These are phyloP conservation scores for Raphidocelis subcapitata DNA, from an alignment of 139 green algal genomes.

Conservation along the genomic window DNA sequence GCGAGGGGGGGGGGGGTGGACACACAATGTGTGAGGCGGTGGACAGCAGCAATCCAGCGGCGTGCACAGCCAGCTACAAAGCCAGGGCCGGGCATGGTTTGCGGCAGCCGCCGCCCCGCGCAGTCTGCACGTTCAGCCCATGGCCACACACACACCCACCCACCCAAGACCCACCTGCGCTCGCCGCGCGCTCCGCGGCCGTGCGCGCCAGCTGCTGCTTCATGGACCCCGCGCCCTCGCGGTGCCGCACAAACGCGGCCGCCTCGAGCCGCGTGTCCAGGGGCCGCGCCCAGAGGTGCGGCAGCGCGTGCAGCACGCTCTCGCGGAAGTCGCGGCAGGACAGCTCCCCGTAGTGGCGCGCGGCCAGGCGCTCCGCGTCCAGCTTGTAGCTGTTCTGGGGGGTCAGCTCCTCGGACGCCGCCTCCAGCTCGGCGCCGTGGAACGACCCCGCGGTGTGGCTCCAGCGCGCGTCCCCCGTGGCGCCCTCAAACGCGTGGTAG, in stretches of 20 bases:
- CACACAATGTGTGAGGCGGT: not conserved
- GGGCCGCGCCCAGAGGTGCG: slow-evolving; percentile 69
- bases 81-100: too few relatives aligned
- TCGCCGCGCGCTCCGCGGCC: slow-evolving; percentile 8
- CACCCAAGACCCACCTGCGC: not conserved
- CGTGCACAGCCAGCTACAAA: too few relatives aligned
- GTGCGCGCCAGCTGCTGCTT: slow-evolving; percentile 34
- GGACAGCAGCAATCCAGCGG: not conserved
- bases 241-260: slow-evolving; percentile 81
- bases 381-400: slow-evolving; percentile 79
- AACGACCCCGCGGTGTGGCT: slow-evolving; percentile 70
- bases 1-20: too few relatives aligned
- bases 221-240: slow-evolving; percentile 22
- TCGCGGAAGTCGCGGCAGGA: slow-evolving; percentile 93
- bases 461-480: slow-evolving; percentile 72
- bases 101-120: too few relatives aligned
- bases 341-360: slow-evolving; percentile 80
- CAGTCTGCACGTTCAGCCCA: too few relatives aligned
- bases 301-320: slow-evolving; percentile 79
- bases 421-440: slow-evolving; percentile 62
- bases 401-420: slow-evolving; percentile 54
- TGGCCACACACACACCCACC: not conserved
- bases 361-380: slow-evolving; percentile 60
- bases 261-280: slow-evolving; percentile 80
- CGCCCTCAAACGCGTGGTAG: slow-evolving; percentile 89